These are phyloP conservation scores for Lavandula angustifolia DNA, from an alignment of 257 asterid genomes.

Conservation along the genomic window DNA sequence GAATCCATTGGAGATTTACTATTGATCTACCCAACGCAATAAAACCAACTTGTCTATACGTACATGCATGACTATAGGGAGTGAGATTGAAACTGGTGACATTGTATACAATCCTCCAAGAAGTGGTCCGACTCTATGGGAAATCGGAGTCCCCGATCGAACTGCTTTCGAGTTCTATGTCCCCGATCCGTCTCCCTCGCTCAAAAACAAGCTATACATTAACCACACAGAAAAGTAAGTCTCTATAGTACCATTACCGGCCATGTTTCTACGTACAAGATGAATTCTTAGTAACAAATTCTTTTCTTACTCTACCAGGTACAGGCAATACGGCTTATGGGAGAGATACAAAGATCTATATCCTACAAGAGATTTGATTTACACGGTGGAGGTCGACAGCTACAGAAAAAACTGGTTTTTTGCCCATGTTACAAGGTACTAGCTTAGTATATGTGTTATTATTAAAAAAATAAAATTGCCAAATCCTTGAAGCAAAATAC, in stretches of 20 bases:
- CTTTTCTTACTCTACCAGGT: conserved; percentile 18
- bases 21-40: neutral
- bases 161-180: conserved; percentile 45
- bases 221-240: conserved; percentile 37
- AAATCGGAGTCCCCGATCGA: conserved; percentile 56
- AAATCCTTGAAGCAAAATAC: too few species aligned
- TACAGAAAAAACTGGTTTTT: too few species aligned
- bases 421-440: too few species aligned
- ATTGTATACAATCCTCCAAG: conserved; percentile 44
- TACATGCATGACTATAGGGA: conserved; percentile 37
- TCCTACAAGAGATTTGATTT: conserved; percentile 39
- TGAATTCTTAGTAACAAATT: neutral
- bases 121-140: conserved; percentile 53
- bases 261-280: too few species aligned
- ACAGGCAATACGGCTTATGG: conserved; percentile 49
- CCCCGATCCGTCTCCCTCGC: conserved; percentile 41
- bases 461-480: too few species aligned
- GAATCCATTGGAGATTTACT: too few species aligned
- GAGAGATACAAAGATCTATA: conserved; percentile 40
- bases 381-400: too few species aligned
- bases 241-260: neutral
- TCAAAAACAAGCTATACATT: conserved; percentile 33
- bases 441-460: too few species aligned
- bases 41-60: neutral
- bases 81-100: conserved; percentile 27